Base-by-base conservation (phyloP, 768 basidiomycete genomes). In the Rhizopogon roseolus region DNA sequence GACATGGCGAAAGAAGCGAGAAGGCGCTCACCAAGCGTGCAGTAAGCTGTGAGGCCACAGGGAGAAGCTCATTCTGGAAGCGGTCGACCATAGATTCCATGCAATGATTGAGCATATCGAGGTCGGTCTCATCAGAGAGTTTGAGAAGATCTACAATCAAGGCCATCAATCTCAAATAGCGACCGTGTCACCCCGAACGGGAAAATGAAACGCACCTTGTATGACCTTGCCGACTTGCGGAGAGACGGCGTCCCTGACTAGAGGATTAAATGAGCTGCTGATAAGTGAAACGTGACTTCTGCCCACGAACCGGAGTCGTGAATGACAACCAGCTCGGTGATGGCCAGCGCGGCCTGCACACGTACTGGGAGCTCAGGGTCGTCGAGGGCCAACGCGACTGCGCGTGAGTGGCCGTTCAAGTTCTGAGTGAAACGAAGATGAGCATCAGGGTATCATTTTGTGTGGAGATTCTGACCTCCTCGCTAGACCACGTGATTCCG, bases 1-100 rank as follows among this genome's bases (percentile, higher is more conserved):
- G 27, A 22, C 1, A 22, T 22, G 22, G 22, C 22, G 22, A 2
- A 46, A 11, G 17, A 45, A 10, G 28, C 40, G n/a, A 16, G 16
- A 50, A 6, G 34, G 19, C 14, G 73, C 88, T 17, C 60, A 91
- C 90, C 66, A 94, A 75, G 58, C 89, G 82, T 16, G 82, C 77
- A 8, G 88, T 82, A 42, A 96, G 76, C 66, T 91, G 86, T 34
- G 85, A 84, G 14, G 91, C 89, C 40, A 94, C 92, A 5, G 92
- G 92, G 4, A 92, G 73, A 5, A 96, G 74, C 73, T 94, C 89
- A 4, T 81, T 81, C 63, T 89, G 85, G 80, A 90, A 96, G 40
- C 81, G 80, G 59, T 91, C 84, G 14, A 94, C 93, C 81, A 95
- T 86, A 25, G 82, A 81, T 62, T 92, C 88, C 86, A 93, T 91